These are phyloP conservation scores for Hortiboletus flavorubellus DNA, from an alignment of 768 basidiomycete genomes.

Conservation along the genomic window DNA sequence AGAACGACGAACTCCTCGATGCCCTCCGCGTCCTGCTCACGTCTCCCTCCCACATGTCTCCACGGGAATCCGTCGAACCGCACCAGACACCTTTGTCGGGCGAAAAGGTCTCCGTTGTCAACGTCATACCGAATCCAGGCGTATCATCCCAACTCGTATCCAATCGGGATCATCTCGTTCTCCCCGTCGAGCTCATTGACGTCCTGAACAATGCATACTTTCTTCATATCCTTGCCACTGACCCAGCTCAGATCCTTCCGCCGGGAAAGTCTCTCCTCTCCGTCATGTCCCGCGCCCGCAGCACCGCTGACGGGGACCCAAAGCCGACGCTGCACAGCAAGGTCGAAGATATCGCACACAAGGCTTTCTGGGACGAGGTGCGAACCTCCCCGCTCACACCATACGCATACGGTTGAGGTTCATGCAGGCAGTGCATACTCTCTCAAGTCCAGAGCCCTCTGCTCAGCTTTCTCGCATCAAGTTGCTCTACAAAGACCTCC, in stretches of 20 bases:
- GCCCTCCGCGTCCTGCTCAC: slow-evolving; percentile 9
- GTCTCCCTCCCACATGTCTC: too few relatives aligned
- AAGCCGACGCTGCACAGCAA: slow-evolving; percentile 42
- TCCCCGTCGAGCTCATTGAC: slow-evolving; percentile 56
- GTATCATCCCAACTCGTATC: slow-evolving; percentile 20
- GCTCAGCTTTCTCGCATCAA: slow-evolving; percentile 59
- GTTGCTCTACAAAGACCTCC: slow-evolving; percentile 52
- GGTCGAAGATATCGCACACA: slow-evolving; percentile 48
- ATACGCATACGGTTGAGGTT: slow-evolving; percentile 19
- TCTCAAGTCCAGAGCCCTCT: slow-evolving; percentile 58
- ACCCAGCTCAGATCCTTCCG: slow-evolving; percentile 59
- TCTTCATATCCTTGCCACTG: slow-evolving; percentile 63
- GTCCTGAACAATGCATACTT: slow-evolving; percentile 59
- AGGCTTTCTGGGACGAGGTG: slow-evolving; percentile 77
- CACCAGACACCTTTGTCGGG: too few relatives aligned
- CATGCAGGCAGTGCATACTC: slow-evolving; percentile 48
- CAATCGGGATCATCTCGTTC: slow-evolving; percentile 23
- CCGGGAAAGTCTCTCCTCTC: slow-evolving; percentile 71
- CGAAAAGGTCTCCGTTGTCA: too few relatives aligned
- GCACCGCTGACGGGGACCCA: slow-evolving; percentile 13
- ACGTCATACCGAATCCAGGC: background rate
- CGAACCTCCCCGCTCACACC: slow-evolving; percentile 19
- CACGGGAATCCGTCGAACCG: too few relatives aligned
- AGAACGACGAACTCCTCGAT: slow-evolving; percentile 28
- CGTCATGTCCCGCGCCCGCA: slow-evolving; percentile 42